These are phyloP conservation scores for Serendipita sp. DNA, from an alignment of 768 basidiomycete species.

Conservation along the genomic window DNA sequence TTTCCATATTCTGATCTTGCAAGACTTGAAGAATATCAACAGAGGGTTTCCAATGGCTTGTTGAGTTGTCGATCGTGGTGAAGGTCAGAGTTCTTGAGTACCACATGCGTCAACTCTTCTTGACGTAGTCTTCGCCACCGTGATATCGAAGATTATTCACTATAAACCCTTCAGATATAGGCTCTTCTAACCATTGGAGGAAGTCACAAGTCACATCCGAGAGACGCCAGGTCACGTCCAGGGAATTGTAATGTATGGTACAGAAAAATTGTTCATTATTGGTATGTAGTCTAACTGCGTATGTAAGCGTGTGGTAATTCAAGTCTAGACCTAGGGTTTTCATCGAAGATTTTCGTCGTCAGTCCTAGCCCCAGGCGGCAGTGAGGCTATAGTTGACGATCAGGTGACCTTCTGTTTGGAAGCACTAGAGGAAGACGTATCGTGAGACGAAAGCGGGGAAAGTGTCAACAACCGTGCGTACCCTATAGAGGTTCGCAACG, in stretches of 20 bases:
- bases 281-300: background rate
- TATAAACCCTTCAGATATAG: no score
- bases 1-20: no score
- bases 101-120: no score
- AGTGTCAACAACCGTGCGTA: constrained; percentile 16
- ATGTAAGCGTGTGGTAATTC: background rate
- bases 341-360: no score
- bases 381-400: constrained; percentile 80
- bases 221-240: background rate
- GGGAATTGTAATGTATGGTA: background rate
- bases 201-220: background rate
- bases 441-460: background rate
- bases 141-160: no score
- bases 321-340: no score
- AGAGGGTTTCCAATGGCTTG: no score
- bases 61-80: no score
- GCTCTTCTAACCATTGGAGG: background rate
- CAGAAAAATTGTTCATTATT: background rate
- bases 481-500: constrained; percentile 63
- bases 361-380: constrained; percentile 42
- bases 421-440: constrained; percentile 36
- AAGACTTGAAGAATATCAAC: no score
- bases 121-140: no score
- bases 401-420: constrained; percentile 73
- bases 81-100: no score